Evolutionary conservation across 192 early-diverging fungal species (phyloP).

Genomic region (Coemansia reversa): DNA sequence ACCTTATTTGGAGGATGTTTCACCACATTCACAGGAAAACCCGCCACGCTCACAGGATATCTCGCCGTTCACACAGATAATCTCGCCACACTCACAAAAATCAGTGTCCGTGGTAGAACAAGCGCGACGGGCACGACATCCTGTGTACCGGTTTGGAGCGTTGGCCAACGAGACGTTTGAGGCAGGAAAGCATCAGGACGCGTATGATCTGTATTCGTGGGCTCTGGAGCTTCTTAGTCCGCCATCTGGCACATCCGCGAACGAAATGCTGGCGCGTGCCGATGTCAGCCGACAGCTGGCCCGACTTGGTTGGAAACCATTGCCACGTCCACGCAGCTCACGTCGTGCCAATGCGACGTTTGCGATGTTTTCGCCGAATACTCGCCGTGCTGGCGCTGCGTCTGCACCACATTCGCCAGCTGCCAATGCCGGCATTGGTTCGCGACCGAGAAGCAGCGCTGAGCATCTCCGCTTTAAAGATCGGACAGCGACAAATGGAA

Average conservation of each 20-base stretch:
- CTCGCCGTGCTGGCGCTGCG: neutral
- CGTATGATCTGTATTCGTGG: slow-evolving; percentile 55
- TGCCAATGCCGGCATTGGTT: neutral
- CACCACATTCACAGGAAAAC: neutral
- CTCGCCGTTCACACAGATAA: slow-evolving; percentile 32
- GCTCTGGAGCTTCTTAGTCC: slow-evolving; percentile 43
- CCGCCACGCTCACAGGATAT: slow-evolving; percentile 6
- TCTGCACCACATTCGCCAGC: neutral
- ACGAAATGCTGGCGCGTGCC: slow-evolving; percentile 29
- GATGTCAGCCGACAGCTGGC: slow-evolving; percentile 20
- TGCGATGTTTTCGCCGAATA: slow-evolving; percentile 5
- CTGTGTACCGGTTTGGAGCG: slow-evolving; percentile 47
- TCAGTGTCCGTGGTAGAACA: slow-evolving; percentile 48
- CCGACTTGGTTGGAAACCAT: slow-evolving; percentile 19
- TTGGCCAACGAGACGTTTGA: slow-evolving; percentile 61
- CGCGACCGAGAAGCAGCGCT: slow-evolving; percentile 2
- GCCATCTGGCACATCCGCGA: slow-evolving; percentile 19
- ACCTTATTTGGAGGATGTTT: neutral
- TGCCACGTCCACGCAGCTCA: neutral
- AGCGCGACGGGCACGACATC: slow-evolving; percentile 47
- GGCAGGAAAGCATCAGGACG: slow-evolving; percentile 53
- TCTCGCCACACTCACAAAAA: slow-evolving; percentile 37
- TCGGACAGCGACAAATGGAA: neutral
- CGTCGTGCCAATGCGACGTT: neutral
- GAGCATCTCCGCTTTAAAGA: slow-evolving; percentile 1